Evolutionary conservation across 257 asterid species (phyloP), one percentile per base, ranked within the genome.

Genomic region (Ajuga chamaepitys): DNA sequence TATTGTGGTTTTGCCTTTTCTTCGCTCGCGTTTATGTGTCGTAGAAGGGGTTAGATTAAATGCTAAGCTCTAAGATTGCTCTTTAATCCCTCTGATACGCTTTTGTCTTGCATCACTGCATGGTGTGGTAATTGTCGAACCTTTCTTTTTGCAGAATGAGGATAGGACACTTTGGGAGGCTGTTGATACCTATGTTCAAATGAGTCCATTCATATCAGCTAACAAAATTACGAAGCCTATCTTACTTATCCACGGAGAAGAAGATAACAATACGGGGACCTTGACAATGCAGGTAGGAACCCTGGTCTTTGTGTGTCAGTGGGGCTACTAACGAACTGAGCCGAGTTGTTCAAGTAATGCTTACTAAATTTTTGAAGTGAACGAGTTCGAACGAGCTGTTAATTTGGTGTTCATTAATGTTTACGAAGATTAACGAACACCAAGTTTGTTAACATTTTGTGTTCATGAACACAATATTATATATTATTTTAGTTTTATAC

Each of bases 141-240:
- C 14, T 61, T 58, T 30, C 63, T 37, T 45, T 52, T 46, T 56
- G 56, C 78, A 94, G 97, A 94, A 80, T 35, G 99, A 94, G 83
- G 99, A 94, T 66, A 81, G 99, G 77, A 94, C 99, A 30, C 96
- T 94, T 42, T 94, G 99, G 99, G 95, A 94, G 71, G 99, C 99
- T 1, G 85, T 89, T 42, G 52, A 56, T 62, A 90, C 90, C 26
- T 94, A 94, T 37, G 87, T 88, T 40, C 81, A 85, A 75, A 94
- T 94, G 96, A 94, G 99, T 68, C 99, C 99, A 4, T 90, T 84
- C 77, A 82, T 94, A 77, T 80, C 96, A 18, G 97, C 99, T 61
- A 86, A 94, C 71, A 94, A 90, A 78, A 90, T 94, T 66, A 94
- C 90, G 83, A 94, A 86, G 82, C 99, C 99, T 45, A 86, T 90